Evolutionary conservation across 345 rosid genomes (phyloP).

Genomic region (Bruguiera parviflora): DNA sequence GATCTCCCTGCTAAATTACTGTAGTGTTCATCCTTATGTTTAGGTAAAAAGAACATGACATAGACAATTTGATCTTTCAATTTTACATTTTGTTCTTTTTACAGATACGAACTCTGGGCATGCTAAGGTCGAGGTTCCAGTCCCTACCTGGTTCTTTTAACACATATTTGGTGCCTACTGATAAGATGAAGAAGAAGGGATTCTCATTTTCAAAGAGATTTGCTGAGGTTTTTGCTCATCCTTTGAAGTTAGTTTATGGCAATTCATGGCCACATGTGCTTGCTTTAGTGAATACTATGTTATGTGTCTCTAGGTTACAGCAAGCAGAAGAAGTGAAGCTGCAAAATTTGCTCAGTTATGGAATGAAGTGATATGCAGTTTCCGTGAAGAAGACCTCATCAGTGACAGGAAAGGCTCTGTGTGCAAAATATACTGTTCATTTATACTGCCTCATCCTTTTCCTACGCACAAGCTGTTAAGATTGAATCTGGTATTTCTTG

Average conservation of each 20-base stretch:
- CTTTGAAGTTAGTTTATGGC: conserved; percentile 16
- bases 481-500: conserved; percentile 24
- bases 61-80: too few species aligned
- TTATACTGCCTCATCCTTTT: conserved; percentile 8
- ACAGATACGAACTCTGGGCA: conserved; percentile 89
- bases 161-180: conserved; percentile 79
- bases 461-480: conserved; percentile 10
- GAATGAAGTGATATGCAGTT: conserved; percentile 92
- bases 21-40: too few species aligned
- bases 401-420: conserved; percentile 74
- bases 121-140: conserved; percentile 95
- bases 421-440: conserved; percentile 12
- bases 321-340: conserved; percentile 91
- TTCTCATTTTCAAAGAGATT: conserved; percentile 83
- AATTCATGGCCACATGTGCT: not conserved
- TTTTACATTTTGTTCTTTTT: conserved; percentile 2
- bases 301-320: conserved; percentile 56
- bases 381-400: conserved; percentile 98
- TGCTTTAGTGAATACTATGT: not conserved
- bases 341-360: conserved; percentile 97
- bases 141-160: conserved; percentile 94
- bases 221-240: conserved; percentile 53
- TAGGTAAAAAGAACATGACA: too few species aligned
- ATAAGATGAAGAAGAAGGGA: conserved; percentile 69
- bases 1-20: too few species aligned